Evolutionary conservation across 2,329 filamentous ascomycete species (phyloP), one percentile per base, ranked within the genome.

Genomic region (Ceratocystis cacaofunesta): DNA sequence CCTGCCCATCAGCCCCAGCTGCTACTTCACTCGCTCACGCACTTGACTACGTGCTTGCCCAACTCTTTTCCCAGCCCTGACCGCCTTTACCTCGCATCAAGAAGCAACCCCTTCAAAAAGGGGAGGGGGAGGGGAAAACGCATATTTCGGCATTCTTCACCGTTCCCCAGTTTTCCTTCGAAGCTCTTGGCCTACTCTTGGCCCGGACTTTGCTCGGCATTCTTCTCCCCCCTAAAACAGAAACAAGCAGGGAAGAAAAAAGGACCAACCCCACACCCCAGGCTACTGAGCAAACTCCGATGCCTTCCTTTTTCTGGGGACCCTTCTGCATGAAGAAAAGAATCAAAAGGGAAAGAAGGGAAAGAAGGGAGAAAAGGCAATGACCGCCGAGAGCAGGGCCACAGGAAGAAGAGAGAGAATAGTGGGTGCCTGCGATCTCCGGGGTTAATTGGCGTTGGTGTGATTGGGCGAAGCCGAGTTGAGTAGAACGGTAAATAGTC

Each of bases 261-360:
- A 19, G n/a, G 6, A 41, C 36, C 36, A 41, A 41, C 36, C 36
- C 36, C 36, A 41, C 36, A 41, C 36, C n/a, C 17, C 52, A 1
- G 6, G 12, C 15, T n/a, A 12, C 10, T 36, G 5, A 58, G n/a
- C 30, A 58, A 36, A 58, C 22, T 28, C 48, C 48, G 48, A 52
- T 52, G 48, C 55, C 55, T 58, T 58, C 55, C 55, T 58, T 58
- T 58, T 58, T 32, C 55, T 58, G 55, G 55, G 52, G 55, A 25
- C 36, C 36, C 36, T 41, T 41, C 36, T 41, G n/a, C 5, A n/a
- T 36, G 55, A 58, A 32, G 28, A 58, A n/a, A 36, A 58, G 32
- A 58, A 15, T 41, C 12, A 12, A 41, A 15, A 41, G 36, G 36
- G 36, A 41, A 41, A 41, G 46, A 19, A 25, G 48, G n/a, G n/a